A percentile compares a stretch with the other conserved stretches of the same genome.
Evolutionary conservation across 768 basidiomycete species (phyloP).

Genomic region (Lactarius hengduanensis): DNA sequence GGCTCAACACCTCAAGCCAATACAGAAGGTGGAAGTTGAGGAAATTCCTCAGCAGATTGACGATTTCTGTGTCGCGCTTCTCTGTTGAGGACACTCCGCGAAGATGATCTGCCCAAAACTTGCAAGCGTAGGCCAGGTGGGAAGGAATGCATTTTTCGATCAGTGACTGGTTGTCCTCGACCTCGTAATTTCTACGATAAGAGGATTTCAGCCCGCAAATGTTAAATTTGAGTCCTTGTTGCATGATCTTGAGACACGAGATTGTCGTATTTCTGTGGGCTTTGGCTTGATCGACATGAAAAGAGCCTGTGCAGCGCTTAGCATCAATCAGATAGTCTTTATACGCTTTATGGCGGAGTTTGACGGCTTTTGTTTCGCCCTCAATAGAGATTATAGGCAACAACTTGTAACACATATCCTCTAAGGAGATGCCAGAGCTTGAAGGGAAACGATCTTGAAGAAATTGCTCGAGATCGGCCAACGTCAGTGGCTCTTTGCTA

Average conservation of each 20-base stretch:
- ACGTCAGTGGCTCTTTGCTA: conserved; percentile 15
- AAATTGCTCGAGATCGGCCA: conserved; percentile 19
- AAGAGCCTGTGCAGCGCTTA: conserved; percentile 14
- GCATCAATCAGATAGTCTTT: conserved; percentile 22
- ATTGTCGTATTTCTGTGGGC: conserved; percentile 30
- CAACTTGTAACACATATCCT: conserved; percentile 16
- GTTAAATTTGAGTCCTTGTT: conserved; percentile 38
- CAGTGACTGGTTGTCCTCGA: conserved; percentile 27
- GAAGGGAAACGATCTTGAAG: conserved; percentile 8
- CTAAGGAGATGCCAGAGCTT: neutral
- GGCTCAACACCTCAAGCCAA: conserved; percentile 42
- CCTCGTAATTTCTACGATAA: conserved; percentile 33
- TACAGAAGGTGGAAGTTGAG: conserved; percentile 35
- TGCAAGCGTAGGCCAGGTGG: conserved; percentile 39
- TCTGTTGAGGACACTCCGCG: conserved; percentile 8
- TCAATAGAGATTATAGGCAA: conserved; percentile 18
- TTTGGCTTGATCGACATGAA: conserved; percentile 13
- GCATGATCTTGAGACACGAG: conserved; percentile 37
- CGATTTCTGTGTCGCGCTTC: conserved; percentile 26
- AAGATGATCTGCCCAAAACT: conserved; percentile 39
- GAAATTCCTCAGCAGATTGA: conserved; percentile 29
- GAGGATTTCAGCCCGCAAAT: conserved; percentile 42
- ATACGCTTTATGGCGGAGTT: conserved; percentile 22
- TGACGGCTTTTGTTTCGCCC: conserved; percentile 7
- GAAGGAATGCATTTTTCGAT: conserved; percentile 34